Evolutionary conservation across 371 early-diverging fungal genomes (phyloP).

Genomic region (Phascolomyces articulosus): DNA sequence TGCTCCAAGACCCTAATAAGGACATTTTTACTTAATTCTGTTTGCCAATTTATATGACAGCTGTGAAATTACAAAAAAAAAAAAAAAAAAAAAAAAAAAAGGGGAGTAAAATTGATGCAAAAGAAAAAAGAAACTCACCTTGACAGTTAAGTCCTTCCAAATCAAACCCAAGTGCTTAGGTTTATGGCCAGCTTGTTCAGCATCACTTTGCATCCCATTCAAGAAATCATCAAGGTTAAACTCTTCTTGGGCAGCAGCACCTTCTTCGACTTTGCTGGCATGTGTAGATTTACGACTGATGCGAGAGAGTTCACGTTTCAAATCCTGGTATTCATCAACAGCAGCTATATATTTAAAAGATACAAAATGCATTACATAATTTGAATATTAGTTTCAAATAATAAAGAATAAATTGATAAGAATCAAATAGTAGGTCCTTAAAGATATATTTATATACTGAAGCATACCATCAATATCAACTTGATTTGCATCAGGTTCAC

Average conservation of each 20-base stretch:
- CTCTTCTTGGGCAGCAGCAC: conserved; percentile 23
- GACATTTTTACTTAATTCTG: neutral
- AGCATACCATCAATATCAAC: conserved; percentile 19
- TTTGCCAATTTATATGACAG: neutral
- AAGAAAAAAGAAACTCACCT: conserved; percentile 9
- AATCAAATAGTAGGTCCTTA: neutral
- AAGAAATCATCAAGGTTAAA: conserved; percentile 39
- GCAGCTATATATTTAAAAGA: conserved; percentile 16
- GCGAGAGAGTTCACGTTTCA: conserved; percentile 21
- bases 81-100: too few relatives aligned
- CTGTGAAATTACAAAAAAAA: too few relatives aligned
- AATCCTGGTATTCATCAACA: conserved; percentile 16
- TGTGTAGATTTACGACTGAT: conserved; percentile 7
- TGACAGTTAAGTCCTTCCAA: conserved; percentile 49
- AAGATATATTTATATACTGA: too few relatives aligned
- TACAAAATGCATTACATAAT: conserved; percentile 32
- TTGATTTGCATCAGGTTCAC: conserved; percentile 19
- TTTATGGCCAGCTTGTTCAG: conserved; percentile 24
- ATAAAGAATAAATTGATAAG: conserved; percentile 21
- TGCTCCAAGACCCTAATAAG: conserved; percentile 34
- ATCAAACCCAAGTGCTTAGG: conserved; percentile 47
- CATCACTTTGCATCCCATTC: conserved; percentile 23
- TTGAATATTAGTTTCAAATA: conserved; percentile 73
- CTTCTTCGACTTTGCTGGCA: conserved; percentile 29
- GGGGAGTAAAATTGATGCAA: too few relatives aligned